These are phyloP conservation scores for Rhodotorula sp. DNA, from an alignment of 1,284 basidiomycete species.

Conservation along the genomic window DNA sequence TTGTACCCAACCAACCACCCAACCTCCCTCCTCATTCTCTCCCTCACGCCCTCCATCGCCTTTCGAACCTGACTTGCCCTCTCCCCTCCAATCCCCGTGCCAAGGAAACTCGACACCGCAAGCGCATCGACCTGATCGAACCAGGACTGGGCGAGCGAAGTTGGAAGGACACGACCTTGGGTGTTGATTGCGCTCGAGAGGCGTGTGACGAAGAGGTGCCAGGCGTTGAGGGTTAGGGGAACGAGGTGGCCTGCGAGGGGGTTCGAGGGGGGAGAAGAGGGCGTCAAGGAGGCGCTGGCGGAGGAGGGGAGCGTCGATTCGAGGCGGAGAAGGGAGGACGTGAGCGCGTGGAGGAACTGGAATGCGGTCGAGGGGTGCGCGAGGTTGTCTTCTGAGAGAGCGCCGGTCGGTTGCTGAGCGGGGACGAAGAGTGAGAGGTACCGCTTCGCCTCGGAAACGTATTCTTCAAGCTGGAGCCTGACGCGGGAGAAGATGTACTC, in stretches of 20 bases:
- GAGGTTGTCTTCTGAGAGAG: conserved; percentile 25
- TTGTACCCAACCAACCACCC: conserved; percentile 41
- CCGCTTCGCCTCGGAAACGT: conserved; percentile 31
- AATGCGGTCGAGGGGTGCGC: conserved; percentile 42
- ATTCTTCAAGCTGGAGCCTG: conserved; percentile 41
- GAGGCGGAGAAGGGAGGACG: conserved; percentile 22
- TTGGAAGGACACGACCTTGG: conserved; percentile 37
- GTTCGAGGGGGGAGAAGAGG: background rate
- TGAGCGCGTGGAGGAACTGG: conserved; percentile 37
- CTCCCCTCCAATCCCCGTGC: too few species aligned
- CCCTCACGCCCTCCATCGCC: conserved; percentile 40
- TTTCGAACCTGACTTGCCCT: conserved; percentile 19
- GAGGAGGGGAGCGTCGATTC: conserved; percentile 24
- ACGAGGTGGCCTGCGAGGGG: conserved; percentile 31
- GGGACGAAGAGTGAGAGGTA: conserved; percentile 30
- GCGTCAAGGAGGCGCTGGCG: background rate
- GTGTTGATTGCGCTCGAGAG: conserved; percentile 37
- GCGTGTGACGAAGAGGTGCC: conserved; percentile 41
- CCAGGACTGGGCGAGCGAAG: conserved; percentile 33
- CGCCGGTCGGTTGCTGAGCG: conserved; percentile 8
- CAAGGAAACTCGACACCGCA: background rate
- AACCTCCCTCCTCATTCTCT: conserved; percentile 40
- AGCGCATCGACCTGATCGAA: conserved; percentile 41
- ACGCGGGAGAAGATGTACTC: conserved; percentile 43
- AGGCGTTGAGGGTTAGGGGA: conserved; percentile 41